Percentiles rank a stretch among this genome's conserved stretches.
These are phyloP conservation scores for Fulvia fulva DNA, from an alignment of 2,329 filamentous ascomycete genomes.

Conservation along the genomic window DNA sequence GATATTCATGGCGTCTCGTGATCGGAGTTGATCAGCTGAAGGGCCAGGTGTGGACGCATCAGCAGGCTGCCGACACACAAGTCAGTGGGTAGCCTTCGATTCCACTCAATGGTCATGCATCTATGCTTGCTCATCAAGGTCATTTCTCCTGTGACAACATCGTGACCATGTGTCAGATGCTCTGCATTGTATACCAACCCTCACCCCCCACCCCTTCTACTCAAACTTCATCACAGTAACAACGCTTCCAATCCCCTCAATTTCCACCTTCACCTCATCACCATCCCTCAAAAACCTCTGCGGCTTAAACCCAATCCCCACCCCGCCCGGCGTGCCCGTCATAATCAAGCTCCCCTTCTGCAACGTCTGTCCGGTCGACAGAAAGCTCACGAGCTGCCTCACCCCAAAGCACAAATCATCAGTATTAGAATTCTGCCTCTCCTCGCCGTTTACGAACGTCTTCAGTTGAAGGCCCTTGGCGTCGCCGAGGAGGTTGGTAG, in stretches of 20 bases:
- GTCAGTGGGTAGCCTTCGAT: no score
- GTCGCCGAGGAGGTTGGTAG: constrained; percentile 40
- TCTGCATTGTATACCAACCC: background rate
- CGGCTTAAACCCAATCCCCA: constrained; percentile 30
- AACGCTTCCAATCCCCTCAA: constrained; percentile 30
- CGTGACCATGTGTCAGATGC: no score
- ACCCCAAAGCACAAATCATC: constrained; percentile 47
- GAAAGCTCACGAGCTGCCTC: constrained; percentile 32
- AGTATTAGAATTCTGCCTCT: constrained; percentile 42
- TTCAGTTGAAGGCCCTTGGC: constrained; percentile 42
- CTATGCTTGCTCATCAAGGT: no score
- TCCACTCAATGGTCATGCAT: no score
- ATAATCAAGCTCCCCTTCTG: constrained; percentile 47
- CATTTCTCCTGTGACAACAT: no score
- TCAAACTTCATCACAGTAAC: constrained; percentile 32
- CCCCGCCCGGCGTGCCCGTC: constrained; percentile 47
- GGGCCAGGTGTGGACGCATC: no score
- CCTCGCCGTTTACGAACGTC: constrained; percentile 49
- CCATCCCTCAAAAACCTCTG: constrained; percentile 29
- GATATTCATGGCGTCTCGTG: no score
- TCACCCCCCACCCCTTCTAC: constrained; percentile 3
- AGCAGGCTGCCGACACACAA: no score
- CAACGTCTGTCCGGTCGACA: constrained; percentile 39
- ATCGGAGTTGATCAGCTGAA: no score
- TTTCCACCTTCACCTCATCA: constrained; percentile 32